A percentile compares a stretch with the other conserved stretches of the same genome.
phyloP scores from a whole-genome alignment of 176 grass and related monocot genomes.

The Canna indica region DNA sequence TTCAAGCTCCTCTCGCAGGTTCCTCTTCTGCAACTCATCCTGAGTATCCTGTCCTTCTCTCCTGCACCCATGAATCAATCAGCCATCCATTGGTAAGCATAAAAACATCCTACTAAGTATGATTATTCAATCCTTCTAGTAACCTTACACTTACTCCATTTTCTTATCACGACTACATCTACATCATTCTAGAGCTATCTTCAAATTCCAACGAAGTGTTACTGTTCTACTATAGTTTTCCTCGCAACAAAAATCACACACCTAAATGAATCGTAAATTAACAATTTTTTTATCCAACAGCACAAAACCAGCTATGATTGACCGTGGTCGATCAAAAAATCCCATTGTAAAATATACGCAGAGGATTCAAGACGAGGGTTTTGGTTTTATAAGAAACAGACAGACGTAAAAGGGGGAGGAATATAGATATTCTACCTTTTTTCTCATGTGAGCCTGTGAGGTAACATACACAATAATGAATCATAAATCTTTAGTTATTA shows the following conservation, averaged over 20 bases:
- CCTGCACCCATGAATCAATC: constrained; percentile 30
- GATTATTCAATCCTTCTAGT: not conserved
- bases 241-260: not conserved
- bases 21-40: constrained; percentile 90
- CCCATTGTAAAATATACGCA: no score
- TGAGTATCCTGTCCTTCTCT: constrained; percentile 90
- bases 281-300: no score
- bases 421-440: no score
- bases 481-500: not conserved
- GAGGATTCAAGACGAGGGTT: no score
- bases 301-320: no score
- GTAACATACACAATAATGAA: not conserved
- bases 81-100: not conserved
- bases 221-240: not conserved
- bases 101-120: not conserved
- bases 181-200: not conserved
- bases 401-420: no score
- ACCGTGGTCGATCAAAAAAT: no score
- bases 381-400: no score
- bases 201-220: no score
- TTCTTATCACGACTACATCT: not conserved
- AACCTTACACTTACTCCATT: no score
- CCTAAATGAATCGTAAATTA: no score
- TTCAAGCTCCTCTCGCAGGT: constrained; percentile 84
- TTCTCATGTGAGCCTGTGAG: no score